Evolutionary conservation across 495 filamentous ascomycete genomes (phyloP).

Genomic region (Neurospora intermedia): DNA sequence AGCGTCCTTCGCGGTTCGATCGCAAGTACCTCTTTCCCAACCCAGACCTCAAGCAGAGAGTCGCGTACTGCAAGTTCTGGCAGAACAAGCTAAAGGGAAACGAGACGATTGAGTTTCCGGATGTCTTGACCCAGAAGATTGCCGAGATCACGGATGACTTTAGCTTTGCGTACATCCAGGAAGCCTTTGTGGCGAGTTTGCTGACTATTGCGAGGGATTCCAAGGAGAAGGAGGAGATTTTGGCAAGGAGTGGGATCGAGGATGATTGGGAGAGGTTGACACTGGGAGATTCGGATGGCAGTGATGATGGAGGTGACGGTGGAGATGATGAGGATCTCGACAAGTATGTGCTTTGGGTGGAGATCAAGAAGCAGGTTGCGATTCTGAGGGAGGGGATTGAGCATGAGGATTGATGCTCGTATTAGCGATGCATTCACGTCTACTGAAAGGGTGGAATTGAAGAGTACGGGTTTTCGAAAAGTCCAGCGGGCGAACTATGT

Average conservation of each 20-base stretch:
- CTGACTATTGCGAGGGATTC: constrained; percentile 36
- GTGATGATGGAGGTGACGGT: constrained; percentile 7
- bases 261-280: constrained; percentile 10
- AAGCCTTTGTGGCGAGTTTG: constrained; percentile 51
- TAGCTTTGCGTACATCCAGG: constrained; percentile 57
- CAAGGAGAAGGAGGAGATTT: neutral
- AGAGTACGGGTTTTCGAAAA: no score
- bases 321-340: constrained; percentile 29
- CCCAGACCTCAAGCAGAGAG: constrained; percentile 41
- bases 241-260: constrained; percentile 2
- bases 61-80: constrained; percentile 49
- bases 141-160: constrained; percentile 50
- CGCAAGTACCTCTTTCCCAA: constrained; percentile 52
- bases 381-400: constrained; percentile 47
- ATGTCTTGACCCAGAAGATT: constrained; percentile 39
- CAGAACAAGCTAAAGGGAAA: constrained; percentile 45
- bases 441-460: no score
- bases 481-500: no score
- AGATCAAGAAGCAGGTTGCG: constrained; percentile 47
- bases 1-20: constrained; percentile 54
- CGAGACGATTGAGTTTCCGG: constrained; percentile 44
- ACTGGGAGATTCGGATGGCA: neutral
- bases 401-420: constrained; percentile 3
- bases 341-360: constrained; percentile 40
- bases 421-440: no score